phyloP scores from a whole-genome alignment of 2,329 filamentous ascomycete genomes.

The Diplocarpon rosae region DNA sequence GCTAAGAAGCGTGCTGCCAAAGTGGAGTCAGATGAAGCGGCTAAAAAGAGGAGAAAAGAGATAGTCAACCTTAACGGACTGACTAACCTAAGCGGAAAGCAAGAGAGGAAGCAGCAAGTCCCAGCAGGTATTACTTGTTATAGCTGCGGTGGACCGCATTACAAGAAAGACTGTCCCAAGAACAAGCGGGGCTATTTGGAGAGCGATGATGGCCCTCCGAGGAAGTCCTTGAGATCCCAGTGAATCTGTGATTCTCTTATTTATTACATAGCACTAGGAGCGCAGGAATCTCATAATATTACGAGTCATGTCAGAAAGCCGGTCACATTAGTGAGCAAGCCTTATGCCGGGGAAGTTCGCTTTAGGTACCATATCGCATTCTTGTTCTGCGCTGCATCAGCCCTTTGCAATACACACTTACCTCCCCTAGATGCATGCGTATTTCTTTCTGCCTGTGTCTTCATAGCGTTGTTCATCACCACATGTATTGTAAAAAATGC shows the following conservation, averaged over 20 bases:
- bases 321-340: not conserved
- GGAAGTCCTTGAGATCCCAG: slow-evolving; percentile 10
- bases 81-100: slow-evolving; percentile 46
- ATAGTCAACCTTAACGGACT: slow-evolving; percentile 54
- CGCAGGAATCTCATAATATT: not conserved
- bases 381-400: not conserved
- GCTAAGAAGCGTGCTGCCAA: slow-evolving; percentile 38
- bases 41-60: slow-evolving; percentile 51
- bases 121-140: slow-evolving; percentile 34
- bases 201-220: slow-evolving; percentile 16
- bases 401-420: not conserved
- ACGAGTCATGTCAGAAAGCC: not conserved
- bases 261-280: not conserved
- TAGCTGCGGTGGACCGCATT: slow-evolving; percentile 50
- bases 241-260: not conserved
- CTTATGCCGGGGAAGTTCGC: not conserved
- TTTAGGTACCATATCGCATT: not conserved
- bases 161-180: slow-evolving; percentile 40
- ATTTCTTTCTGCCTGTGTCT: slow-evolving; percentile 11
- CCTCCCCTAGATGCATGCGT: not conserved
- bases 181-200: slow-evolving; percentile 20
- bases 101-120: slow-evolving; percentile 24
- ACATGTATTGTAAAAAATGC: slow-evolving; percentile 7
- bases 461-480: slow-evolving; percentile 13
- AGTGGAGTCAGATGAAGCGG: slow-evolving; percentile 38